A percentile compares a stretch with the other conserved stretches of the same genome.
phyloP scores from a whole-genome alignment of 2,329 filamentous ascomycete species.

The Hypoxylon sp. region DNA sequence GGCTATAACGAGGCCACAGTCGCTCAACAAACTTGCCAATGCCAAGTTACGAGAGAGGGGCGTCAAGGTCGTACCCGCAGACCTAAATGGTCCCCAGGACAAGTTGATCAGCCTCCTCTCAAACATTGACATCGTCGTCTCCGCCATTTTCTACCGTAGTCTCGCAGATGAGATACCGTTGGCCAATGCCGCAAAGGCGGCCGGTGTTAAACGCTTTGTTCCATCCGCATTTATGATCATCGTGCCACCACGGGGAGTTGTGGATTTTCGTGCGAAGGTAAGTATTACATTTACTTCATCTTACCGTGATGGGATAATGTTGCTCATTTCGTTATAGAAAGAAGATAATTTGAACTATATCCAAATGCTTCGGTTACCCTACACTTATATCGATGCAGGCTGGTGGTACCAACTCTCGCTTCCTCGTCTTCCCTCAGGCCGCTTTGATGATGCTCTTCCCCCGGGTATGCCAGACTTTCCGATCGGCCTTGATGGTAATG shows the following conservation, averaged over 20 bases:
- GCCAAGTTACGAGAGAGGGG: neutral
- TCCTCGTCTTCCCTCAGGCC: neutral
- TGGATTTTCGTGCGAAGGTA: neutral
- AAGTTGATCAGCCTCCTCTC: neutral
- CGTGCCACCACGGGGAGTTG: constrained; percentile 1
- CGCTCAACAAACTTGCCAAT: neutral
- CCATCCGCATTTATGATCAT: neutral
- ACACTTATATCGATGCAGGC: neutral
- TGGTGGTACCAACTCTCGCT: neutral
- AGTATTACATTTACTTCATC: neutral
- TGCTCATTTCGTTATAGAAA: neutral
- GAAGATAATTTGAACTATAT: neutral
- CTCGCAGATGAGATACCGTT: constrained; percentile 1
- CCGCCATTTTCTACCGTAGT: neutral
- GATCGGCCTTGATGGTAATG: neutral
- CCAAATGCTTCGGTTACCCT: neutral
- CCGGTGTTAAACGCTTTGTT: neutral
- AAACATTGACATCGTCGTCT: neutral
- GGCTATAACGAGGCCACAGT: neutral
- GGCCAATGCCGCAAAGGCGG: neutral
- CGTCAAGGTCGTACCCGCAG: neutral
- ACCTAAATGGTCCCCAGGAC: neutral
- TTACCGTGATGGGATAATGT: neutral
- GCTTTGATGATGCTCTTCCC: neutral
- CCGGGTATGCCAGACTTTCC: neutral